phyloP scores from a whole-genome alignment of 2,329 filamentous ascomycete genomes.

The Fusarium coffeatum region DNA sequence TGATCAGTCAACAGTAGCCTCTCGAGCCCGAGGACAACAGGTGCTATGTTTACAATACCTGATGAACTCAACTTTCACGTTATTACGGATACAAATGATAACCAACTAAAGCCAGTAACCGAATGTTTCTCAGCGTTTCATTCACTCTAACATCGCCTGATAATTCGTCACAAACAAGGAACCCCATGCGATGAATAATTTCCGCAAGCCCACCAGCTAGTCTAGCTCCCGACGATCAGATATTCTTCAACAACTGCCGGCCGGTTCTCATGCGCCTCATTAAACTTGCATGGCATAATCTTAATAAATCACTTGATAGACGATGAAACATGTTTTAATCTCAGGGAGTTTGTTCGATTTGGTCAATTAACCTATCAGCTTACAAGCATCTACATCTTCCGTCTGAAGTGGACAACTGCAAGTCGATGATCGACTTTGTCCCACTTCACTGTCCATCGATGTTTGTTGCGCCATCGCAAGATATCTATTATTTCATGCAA shows the following conservation, averaged over 20 bases:
- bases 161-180: background rate
- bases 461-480: conserved; percentile 24
- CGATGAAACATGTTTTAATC: background rate
- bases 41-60: too few species aligned
- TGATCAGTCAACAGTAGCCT: too few species aligned
- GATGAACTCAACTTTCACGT: too few species aligned
- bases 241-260: conserved; percentile 2
- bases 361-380: conserved; percentile 38
- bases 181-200: conserved; percentile 7
- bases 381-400: conserved; percentile 37
- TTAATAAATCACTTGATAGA: conserved; percentile 3
- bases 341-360: conserved; percentile 17
- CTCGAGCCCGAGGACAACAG: too few species aligned
- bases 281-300: background rate
- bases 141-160: background rate
- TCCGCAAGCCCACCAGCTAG: conserved; percentile 17
- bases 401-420: conserved; percentile 21
- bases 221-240: conserved; percentile 25
- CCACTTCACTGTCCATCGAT: conserved; percentile 14
- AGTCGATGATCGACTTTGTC: conserved; percentile 10
- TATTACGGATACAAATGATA: background rate
- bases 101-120: background rate
- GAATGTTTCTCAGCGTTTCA: background rate
- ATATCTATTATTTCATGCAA: conserved; percentile 39
- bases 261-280: background rate